Evolutionary conservation across 2,329 filamentous ascomycete genomes (phyloP).

Genomic region (Nigrospora sphaerica): DNA sequence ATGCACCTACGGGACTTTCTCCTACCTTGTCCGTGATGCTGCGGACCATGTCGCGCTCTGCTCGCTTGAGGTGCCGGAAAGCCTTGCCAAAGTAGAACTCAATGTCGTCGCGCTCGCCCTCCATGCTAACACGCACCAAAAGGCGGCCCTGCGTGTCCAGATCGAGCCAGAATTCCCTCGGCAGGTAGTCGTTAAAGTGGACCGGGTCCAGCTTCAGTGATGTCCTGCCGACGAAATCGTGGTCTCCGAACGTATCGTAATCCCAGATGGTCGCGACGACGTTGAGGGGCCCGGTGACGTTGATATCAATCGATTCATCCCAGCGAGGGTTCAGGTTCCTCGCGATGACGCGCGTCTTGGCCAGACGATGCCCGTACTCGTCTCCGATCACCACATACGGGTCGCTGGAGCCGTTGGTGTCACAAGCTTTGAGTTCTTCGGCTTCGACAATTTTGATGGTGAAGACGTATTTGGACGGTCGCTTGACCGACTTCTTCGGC

Average conservation of each 20-base stretch:
- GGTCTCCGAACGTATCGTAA: conserved; percentile 93
- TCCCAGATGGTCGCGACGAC: conserved; percentile 98
- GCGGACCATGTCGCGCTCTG: conserved; percentile 95
- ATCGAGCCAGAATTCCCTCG: conserved; percentile 95
- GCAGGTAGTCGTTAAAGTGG: conserved; percentile 93
- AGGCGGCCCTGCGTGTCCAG: conserved; percentile 90
- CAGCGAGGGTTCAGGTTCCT: conserved; percentile 87
- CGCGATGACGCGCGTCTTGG: conserved; percentile 90
- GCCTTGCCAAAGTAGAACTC: conserved; percentile 98
- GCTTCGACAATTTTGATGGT: conserved; percentile 98
- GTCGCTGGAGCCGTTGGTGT: conserved; percentile 88
- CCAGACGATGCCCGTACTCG: conserved; percentile 93
- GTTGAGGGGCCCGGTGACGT: conserved; percentile 83
- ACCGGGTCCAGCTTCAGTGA: conserved; percentile 96
- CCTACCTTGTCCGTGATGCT: conserved; percentile 94
- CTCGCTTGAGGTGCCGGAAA: conserved; percentile 89
- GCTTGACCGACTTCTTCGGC: conserved; percentile 55
- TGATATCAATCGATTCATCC: conserved; percentile 96
- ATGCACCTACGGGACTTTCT: background rate
- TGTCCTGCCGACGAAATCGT: conserved; percentile 95
- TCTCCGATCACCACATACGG: conserved; percentile 96
- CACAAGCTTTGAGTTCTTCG: conserved; percentile 96
- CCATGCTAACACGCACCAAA: conserved; percentile 91
- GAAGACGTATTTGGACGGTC: conserved; percentile 86
- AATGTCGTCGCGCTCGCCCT: conserved; percentile 95